These are phyloP conservation scores for Marasmius fiardii DNA, from an alignment of 1,284 basidiomycete genomes.

Conservation along the genomic window DNA sequence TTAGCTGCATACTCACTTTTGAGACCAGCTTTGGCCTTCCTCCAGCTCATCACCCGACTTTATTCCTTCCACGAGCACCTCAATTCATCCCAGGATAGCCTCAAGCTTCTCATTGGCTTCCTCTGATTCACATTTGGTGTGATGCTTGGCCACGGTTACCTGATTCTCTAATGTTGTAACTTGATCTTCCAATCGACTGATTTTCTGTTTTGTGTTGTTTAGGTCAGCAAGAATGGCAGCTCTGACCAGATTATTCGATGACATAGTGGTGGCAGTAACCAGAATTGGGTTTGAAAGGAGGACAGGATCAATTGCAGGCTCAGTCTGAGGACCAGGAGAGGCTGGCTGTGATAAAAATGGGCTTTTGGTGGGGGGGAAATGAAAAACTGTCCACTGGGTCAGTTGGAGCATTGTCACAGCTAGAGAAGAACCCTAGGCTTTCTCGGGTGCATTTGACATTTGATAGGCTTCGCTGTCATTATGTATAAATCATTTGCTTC, in stretches of 20 bases:
- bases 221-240: not conserved
- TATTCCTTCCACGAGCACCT: not conserved
- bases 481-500: not conserved
- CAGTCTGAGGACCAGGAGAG: not conserved
- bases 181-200: not conserved
- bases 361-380: not conserved
- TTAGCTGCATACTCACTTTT: not conserved
- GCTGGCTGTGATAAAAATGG: not conserved
- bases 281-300: not conserved
- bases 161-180: not conserved
- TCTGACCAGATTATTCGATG: not conserved
- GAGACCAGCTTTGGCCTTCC: not conserved
- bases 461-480: not conserved
- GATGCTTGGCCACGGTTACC: not conserved
- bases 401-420: not conserved
- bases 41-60: not conserved
- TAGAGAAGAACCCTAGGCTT: not conserved
- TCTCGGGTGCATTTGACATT: not conserved
- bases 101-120: not conserved
- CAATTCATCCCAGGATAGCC: not conserved
- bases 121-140: not conserved
- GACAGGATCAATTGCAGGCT: not conserved
- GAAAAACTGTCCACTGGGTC: not conserved
- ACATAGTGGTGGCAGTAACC: not conserved
- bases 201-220: not conserved